Percentiles rank a stretch among this genome's conserved stretches.
phyloP scores from a whole-genome alignment of 2,329 filamentous ascomycete genomes.

The Fusarium fujikuroi region DNA sequence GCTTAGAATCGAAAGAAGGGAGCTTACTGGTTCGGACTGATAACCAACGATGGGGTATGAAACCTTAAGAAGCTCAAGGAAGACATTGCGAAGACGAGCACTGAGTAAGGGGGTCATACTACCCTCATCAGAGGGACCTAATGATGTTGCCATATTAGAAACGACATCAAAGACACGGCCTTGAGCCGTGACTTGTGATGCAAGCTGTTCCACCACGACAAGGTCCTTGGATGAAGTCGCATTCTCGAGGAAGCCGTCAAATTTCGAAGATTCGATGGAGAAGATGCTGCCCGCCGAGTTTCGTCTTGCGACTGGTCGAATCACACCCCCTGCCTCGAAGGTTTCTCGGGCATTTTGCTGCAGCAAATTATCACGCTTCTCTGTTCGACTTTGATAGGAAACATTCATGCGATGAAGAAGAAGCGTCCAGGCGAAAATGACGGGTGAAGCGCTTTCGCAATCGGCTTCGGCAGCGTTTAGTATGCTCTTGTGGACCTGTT shows the following conservation, averaged over 20 bases:
- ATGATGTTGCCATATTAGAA: conserved; percentile 58
- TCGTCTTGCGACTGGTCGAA: conserved; percentile 57
- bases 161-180: conserved; percentile 66
- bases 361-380: conserved; percentile 67
- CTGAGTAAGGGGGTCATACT: conserved; percentile 67
- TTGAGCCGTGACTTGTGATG: conserved; percentile 59
- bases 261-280: conserved; percentile 69
- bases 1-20: conserved; percentile 72
- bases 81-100: conserved; percentile 69
- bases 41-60: conserved; percentile 77
- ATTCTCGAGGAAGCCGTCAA: conserved; percentile 66
- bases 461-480: conserved; percentile 66
- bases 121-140: conserved; percentile 58
- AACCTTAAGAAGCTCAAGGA: conserved; percentile 77
- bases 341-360: conserved; percentile 69
- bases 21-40: conserved; percentile 74
- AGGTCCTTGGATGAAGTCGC: conserved; percentile 62
- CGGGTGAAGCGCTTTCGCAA: conserved; percentile 73
- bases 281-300: conserved; percentile 72
- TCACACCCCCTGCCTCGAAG: conserved; percentile 61
- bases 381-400: conserved; percentile 69
- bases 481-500: conserved; percentile 78
- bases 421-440: conserved; percentile 84
- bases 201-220: conserved; percentile 62
- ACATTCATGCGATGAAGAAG: conserved; percentile 76